Evolutionary conservation across 805 yeast genomes (phyloP).

Genomic region (Hanseniaspora taiwanica): DNA sequence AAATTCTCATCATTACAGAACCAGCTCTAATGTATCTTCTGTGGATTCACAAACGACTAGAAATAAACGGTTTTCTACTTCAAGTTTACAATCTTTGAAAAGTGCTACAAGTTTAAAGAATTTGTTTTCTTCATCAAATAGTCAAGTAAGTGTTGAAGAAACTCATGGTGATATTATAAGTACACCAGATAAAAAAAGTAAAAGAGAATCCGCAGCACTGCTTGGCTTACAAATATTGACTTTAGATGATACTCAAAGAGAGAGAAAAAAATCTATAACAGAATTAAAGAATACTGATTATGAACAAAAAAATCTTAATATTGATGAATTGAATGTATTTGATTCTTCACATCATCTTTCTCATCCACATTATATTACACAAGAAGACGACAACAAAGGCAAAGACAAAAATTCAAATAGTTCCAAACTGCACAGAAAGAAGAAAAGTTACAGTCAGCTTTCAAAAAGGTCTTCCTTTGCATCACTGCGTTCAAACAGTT

Average conservation of each 20-base stretch:
- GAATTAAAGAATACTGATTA: too few species aligned
- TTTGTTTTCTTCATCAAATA: background rate
- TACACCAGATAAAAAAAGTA: background rate
- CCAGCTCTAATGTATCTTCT: background rate
- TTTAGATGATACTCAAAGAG: background rate
- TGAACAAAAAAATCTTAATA: too few species aligned
- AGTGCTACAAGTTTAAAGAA: constrained; percentile 1
- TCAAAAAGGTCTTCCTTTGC: too few species aligned
- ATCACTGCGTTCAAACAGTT: too few species aligned
- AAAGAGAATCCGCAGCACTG: background rate
- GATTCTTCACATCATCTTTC: too few species aligned
- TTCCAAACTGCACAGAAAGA: too few species aligned
- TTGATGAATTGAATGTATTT: too few species aligned
- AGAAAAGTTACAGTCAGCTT: too few species aligned
- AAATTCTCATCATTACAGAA: background rate
- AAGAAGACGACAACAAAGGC: too few species aligned
- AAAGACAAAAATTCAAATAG: too few species aligned
- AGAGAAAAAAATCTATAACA: too few species aligned
- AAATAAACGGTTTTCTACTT: constrained; percentile 3
- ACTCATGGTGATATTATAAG: background rate
- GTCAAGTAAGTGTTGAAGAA: constrained; percentile 1
- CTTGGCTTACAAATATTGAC: background rate
- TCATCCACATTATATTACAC: too few species aligned
- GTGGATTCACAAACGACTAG: background rate
- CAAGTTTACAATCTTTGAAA: constrained; percentile 6